Evolutionary conservation across 768 basidiomycete species (phyloP).

Genomic region (Paxillus rubicundulus): DNA sequence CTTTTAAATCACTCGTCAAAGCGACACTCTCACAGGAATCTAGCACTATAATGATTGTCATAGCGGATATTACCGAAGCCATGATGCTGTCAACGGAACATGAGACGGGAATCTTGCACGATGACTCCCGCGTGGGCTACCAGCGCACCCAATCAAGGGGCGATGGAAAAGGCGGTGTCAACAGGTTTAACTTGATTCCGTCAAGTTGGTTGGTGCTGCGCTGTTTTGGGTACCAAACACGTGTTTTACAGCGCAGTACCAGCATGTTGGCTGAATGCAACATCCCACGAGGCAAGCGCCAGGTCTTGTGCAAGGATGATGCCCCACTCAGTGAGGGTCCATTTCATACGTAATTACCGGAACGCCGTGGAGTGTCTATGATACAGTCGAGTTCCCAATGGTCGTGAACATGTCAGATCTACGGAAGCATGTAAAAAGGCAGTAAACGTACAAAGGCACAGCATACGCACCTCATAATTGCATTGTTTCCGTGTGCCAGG

Average conservation of each 20-base stretch:
- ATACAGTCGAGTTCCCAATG: conserved; percentile 19
- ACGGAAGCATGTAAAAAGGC: conserved; percentile 17
- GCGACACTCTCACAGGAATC: conserved; percentile 22
- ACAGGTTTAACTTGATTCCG: conserved; percentile 19
- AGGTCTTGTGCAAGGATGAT: conserved; percentile 22
- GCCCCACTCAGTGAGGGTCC: conserved; percentile 20
- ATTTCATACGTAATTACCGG: conserved; percentile 32
- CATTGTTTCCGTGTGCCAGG: conserved; percentile 20
- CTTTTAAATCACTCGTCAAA: conserved; percentile 29
- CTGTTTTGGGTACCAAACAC: conserved; percentile 31
- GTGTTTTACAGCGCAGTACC: conserved; percentile 34
- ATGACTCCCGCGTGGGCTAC: conserved; percentile 32
- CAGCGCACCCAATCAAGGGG: conserved; percentile 33
- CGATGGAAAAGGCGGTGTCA: conserved; percentile 29
- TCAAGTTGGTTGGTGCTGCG: conserved; percentile 12
- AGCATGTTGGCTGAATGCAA: conserved; percentile 27
- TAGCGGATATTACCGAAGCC: conserved; percentile 36
- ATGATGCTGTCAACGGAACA: conserved; percentile 27
- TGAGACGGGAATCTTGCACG: conserved; percentile 35
- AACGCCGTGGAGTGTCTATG: conserved; percentile 24
- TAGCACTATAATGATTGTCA: conserved; percentile 21
- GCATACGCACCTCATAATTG: conserved; percentile 21
- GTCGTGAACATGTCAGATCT: conserved; percentile 20
- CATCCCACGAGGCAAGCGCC: conserved; percentile 30
- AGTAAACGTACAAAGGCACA: conserved; percentile 23